Evolutionary conservation across 2,329 filamentous ascomycete genomes (phyloP).

Genomic region (Emmonsiellopsis sp.): DNA sequence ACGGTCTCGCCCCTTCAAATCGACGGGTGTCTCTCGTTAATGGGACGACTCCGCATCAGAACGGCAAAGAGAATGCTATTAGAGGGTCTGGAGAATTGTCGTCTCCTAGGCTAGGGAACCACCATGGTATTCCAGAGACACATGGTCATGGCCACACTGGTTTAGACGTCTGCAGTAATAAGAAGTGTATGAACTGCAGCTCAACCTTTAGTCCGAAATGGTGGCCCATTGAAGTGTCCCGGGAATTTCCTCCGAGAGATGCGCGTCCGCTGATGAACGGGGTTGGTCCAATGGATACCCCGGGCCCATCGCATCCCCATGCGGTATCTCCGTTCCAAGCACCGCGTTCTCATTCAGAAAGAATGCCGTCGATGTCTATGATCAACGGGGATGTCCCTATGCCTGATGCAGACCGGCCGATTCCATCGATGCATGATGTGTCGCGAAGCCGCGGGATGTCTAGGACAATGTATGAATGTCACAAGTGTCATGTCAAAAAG

Average conservation of each 20-base stretch:
- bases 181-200: slow-evolving; percentile 33
- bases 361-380: neutral
- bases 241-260: slow-evolving; percentile 39
- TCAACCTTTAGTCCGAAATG: slow-evolving; percentile 42
- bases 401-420: slow-evolving; percentile 7
- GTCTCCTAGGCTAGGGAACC: slow-evolving; percentile 8
- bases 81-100: slow-evolving; percentile 9
- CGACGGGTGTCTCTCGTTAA: slow-evolving; percentile 51
- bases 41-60: slow-evolving; percentile 16
- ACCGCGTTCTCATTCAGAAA: neutral
- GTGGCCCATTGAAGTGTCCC: slow-evolving; percentile 50
- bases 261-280: slow-evolving; percentile 30
- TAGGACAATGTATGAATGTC: slow-evolving; percentile 54
- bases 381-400: slow-evolving; percentile 2
- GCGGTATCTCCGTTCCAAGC: slow-evolving; percentile 16
- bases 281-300: slow-evolving; percentile 15
- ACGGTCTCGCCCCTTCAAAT: slow-evolving; percentile 28
- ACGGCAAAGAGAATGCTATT: slow-evolving; percentile 16
- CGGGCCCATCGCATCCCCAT: neutral
- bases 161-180: slow-evolving; percentile 7
- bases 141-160: slow-evolving; percentile 21
- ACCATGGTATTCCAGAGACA: slow-evolving; percentile 17
- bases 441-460: neutral
- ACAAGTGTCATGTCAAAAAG: slow-evolving; percentile 57
- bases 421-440: slow-evolving; percentile 10